Evolutionary conservation across 176 grass and related monocot species (phyloP).

Genomic region (Juncus effusus): DNA sequence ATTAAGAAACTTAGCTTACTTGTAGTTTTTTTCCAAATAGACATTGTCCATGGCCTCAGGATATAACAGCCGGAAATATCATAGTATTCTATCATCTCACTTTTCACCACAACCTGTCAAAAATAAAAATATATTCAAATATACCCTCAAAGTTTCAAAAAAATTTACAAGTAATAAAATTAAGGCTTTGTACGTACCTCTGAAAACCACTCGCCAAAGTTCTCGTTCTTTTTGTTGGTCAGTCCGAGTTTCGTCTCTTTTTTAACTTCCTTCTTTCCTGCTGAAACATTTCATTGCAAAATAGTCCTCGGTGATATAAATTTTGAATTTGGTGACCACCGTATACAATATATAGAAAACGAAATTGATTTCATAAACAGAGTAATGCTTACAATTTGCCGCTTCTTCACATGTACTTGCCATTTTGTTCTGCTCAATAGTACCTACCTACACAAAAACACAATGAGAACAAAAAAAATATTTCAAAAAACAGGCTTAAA

Average conservation of each 20-base stretch:
- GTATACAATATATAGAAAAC: too few relatives aligned
- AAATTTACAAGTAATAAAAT: too few relatives aligned
- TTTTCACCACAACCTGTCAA: constrained; percentile 72
- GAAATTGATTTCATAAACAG: too few relatives aligned
- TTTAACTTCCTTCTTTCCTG: constrained; percentile 95
- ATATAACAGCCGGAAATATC: constrained; percentile 97
- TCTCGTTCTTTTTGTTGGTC: constrained; percentile 74
- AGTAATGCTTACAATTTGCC: too few relatives aligned
- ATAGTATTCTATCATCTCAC: constrained; percentile 99
- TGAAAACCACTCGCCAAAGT: constrained; percentile 96
- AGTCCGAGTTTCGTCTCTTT: constrained; percentile 89
- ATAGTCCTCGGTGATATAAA: too few relatives aligned
- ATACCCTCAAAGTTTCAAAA: too few relatives aligned
- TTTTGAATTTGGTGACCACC: too few relatives aligned
- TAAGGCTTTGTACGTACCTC: constrained; percentile 36
- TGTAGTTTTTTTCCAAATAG: constrained; percentile 77
- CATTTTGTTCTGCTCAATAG: too few relatives aligned
- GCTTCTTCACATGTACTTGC: too few relatives aligned
- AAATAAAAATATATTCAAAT: not conserved
- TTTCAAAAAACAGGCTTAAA: too few relatives aligned
- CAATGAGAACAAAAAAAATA: too few relatives aligned
- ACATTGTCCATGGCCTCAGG: constrained; percentile 79
- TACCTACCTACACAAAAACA: too few relatives aligned
- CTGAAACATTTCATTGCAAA: not conserved
- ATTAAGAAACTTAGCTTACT: constrained; percentile 33